Conservation (phyloP, 345 rosid species). For the Draba incana region DNA sequence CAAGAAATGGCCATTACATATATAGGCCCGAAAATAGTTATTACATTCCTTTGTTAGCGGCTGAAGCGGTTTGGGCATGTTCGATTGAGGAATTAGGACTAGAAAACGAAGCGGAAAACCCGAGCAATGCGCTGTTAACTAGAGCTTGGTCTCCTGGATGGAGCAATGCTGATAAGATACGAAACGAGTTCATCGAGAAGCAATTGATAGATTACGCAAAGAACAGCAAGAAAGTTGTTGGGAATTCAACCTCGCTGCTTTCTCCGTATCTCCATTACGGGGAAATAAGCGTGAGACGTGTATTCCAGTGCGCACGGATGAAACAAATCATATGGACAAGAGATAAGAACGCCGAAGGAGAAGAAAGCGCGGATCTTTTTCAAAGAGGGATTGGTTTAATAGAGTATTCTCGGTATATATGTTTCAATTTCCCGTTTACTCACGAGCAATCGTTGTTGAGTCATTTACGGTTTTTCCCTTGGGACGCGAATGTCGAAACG, state of each 20-base stretch:
- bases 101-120: constrained; percentile 78
- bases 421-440: constrained; percentile 93
- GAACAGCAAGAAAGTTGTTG: constrained; percentile 63
- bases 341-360: constrained; percentile 64
- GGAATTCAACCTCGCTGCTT: constrained; percentile 69
- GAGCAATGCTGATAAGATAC: constrained; percentile 72
- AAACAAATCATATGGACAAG: constrained; percentile 77
- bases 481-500: constrained; percentile 58
- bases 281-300: constrained; percentile 85
- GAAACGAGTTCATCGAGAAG: constrained; percentile 66
- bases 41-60: constrained; percentile 17
- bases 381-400: constrained; percentile 82
- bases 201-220: constrained; percentile 62
- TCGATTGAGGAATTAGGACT: constrained; percentile 74
- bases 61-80: constrained; percentile 61
- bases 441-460: constrained; percentile 71
- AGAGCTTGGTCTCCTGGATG: constrained; percentile 97
- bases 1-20: too few species aligned
- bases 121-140: constrained; percentile 83
- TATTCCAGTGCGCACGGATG: constrained; percentile 65
- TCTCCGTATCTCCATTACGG: constrained; percentile 96
- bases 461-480: constrained; percentile 77
- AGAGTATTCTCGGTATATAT: constrained; percentile 91
- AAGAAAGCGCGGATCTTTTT: constrained; percentile 62
- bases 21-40: too few species aligned